Base-by-base conservation (phyloP, 2,329 filamentous ascomycete genomes). In the Zymoseptoria brevis region DNA sequence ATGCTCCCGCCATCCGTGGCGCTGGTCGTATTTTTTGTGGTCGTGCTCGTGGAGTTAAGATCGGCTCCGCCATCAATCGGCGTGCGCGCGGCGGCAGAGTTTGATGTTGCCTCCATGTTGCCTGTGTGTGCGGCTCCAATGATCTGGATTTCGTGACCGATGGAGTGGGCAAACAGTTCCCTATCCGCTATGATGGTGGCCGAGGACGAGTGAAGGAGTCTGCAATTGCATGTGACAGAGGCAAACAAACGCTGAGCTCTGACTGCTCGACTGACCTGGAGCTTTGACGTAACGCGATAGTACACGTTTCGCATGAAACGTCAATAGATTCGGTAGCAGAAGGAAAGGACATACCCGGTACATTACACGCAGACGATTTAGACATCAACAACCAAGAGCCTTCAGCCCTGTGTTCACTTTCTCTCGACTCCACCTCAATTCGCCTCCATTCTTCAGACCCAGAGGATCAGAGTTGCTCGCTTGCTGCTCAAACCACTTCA, bases 361-460 rank as follows among this genome's bases (percentile, higher is more conserved):
- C 35, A n/a, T 13, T n/a, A 45, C 35, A 16, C 16, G 35, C 35
- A 45, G 35, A 16, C 13, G 35, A 45, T 45, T 7, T 3, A 16
- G 35, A 45, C 35, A 45, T 45, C 35, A 45, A 45, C 19, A 88
- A 45, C 41, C 53, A 41, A 60, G 19, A 26, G 24, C 52, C n/a
- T 55, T 53, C 48, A 61, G 50, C 48, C 45, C 22, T 24, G 41
- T 52, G 41, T 66, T 65, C 22, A 66, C 57, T 4, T 54, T 57
- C 6, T 60, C 41, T 50, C 57, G 59, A 49, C 71, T 67, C 60
- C 66, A 71, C 9, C 54, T 53, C 35, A 62, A 53, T 16, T 66
- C 65, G 19, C 59, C 63, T 6, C 64, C 66, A 24, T 53, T 51
- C 11, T 50, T 51, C 51, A 72, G 57, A 13, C 69, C 70, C 7